These are phyloP conservation scores for Vitis rotundifolia DNA, from an alignment of 164 flowering plant genomes.

Conservation along the genomic window DNA sequence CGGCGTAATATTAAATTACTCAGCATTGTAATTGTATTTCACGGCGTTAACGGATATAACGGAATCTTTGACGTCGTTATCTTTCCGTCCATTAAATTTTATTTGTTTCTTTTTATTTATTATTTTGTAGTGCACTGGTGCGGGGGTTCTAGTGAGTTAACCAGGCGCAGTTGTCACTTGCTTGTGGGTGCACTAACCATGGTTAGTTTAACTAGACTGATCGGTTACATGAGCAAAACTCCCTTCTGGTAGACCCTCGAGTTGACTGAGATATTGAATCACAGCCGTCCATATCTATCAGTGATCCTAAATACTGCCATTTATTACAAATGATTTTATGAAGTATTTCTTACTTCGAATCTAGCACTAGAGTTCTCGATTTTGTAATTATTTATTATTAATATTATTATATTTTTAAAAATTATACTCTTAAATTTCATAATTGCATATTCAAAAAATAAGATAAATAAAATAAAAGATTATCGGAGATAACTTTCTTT, in stretches of 20 bases:
- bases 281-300: neutral
- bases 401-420: too few species aligned
- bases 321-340: too few species aligned
- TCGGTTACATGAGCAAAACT: neutral
- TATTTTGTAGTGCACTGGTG: neutral
- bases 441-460: too few species aligned
- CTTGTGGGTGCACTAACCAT: neutral
- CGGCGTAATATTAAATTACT: neutral
- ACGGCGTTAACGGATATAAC: constrained; percentile 15
- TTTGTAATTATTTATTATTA: too few species aligned
- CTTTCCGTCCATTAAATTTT: neutral
- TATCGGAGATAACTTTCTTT: too few species aligned
- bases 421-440: too few species aligned
- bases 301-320: too few species aligned
- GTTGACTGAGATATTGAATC: neutral
- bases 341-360: too few species aligned
- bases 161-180: neutral
- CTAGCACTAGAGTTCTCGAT: too few species aligned
- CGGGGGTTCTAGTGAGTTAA: neutral
- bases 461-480: too few species aligned
- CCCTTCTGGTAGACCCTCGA: neutral
- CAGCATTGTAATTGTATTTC: neutral
- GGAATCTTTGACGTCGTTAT: constrained; percentile 17
- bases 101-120: neutral
- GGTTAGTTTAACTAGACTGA: neutral